These are phyloP conservation scores for Ophiosphaerella narmari DNA, from an alignment of 2,329 filamentous ascomycete genomes.

Conservation along the genomic window DNA sequence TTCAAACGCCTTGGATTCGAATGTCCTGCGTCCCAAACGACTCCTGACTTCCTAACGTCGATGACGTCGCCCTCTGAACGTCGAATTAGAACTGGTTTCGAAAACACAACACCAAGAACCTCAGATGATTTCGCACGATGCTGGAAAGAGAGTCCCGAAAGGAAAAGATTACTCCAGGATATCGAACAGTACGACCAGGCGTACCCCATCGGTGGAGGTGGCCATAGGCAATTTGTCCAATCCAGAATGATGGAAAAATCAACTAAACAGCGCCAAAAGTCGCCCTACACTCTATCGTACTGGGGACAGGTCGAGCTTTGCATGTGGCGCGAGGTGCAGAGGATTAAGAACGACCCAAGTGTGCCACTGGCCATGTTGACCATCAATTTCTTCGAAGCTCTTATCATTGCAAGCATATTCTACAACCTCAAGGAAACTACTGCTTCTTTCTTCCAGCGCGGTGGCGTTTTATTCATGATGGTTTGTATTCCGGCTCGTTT, in stretches of 20 bases:
- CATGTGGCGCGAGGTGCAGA: slow-evolving; percentile 28
- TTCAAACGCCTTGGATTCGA: slow-evolving; percentile 72
- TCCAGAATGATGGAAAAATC: slow-evolving; percentile 52
- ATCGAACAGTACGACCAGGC: slow-evolving; percentile 55
- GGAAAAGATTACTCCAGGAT: slow-evolving; percentile 44
- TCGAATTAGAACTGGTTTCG: slow-evolving; percentile 46
- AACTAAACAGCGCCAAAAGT: slow-evolving; percentile 57
- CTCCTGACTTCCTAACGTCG: slow-evolving; percentile 51
- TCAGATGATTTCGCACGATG: slow-evolving; percentile 56
- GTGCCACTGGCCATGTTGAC: slow-evolving; percentile 67
- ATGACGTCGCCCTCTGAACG: slow-evolving; percentile 65
- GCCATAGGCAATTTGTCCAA: slow-evolving; percentile 39
- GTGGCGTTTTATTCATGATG: slow-evolving; percentile 63
- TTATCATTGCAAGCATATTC: slow-evolving; percentile 65
- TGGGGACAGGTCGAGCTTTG: slow-evolving; percentile 52
- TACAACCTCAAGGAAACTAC: slow-evolving; percentile 57
- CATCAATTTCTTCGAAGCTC: slow-evolving; percentile 70
- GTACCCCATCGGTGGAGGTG: slow-evolving; percentile 44
- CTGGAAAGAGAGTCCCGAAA: slow-evolving; percentile 47
- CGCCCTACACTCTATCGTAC: slow-evolving; percentile 58
- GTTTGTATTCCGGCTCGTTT: slow-evolving; percentile 48
- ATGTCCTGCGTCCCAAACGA: slow-evolving; percentile 69
- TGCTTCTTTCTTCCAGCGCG: slow-evolving; percentile 58
- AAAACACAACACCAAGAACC: slow-evolving; percentile 48
- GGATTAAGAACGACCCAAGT: slow-evolving; percentile 41